Evolutionary conservation across 2,329 filamentous ascomycete genomes (phyloP), one percentile per base, ranked within the genome.

Genomic region (Zymoseptoria passerinii): DNA sequence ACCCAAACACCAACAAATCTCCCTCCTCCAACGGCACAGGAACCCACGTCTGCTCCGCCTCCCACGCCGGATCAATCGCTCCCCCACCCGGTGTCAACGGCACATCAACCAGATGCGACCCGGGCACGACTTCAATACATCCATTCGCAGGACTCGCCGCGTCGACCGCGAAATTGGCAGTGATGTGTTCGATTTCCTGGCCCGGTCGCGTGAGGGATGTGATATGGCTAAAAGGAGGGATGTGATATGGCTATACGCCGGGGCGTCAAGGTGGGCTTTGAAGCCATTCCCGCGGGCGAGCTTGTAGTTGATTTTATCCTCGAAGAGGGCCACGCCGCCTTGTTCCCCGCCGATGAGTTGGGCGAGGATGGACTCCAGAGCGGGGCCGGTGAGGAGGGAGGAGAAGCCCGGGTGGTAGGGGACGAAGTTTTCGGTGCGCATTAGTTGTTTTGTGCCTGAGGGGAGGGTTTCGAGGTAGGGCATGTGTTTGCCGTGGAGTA

Each of bases 261-360:
- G 73, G 7, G 75, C 72, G 53, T 77, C 74, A 51, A 77, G 70
- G 57, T 76, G 74, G 6, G 74, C 72, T 28, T 65, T 66, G 62
- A 76, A 76, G 18, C 74, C 73, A 65, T 73, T 74, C 58, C 73
- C 74, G n/a, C 71, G 73, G 1, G 73, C 67, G 6, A 75, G 66
- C 59, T 76, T 75, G 62, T 76, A 76, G 59, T 76, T 76, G 55
- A 76, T 76, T 63, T 76, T 76, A 57, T 76, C 74, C 50, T 76
- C 76, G 67, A 77, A 76, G 0, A 76, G 67, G 18, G 74, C 58
- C 73, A 77, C 75, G 35, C 35, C 35, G 16, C 35, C 35, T n/a
- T n/a, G 2, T 5, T 73, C 68, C 54, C 74, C 72, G 1, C 70
- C 62, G 0, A 72, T 71, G 16, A 76, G 54, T 54, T 74, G 71